A percentile compares a stretch with the other conserved stretches of the same genome.
phyloP scores from a whole-genome alignment of 371 early-diverging fungal genomes.

The Haplosporangium sp. region DNA sequence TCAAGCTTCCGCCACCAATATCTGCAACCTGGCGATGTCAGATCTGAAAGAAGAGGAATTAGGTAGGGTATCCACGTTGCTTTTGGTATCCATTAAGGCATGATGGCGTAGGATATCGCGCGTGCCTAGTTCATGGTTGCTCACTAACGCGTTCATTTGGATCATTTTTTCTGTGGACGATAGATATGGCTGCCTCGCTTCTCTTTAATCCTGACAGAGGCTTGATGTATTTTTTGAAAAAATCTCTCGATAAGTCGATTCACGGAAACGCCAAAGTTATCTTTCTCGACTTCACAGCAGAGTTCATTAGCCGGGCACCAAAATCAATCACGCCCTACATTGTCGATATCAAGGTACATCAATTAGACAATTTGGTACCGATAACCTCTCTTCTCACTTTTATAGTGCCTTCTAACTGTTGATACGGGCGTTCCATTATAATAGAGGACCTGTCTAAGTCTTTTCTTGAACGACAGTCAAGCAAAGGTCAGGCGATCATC shows the following conservation, averaged over 20 bases:
- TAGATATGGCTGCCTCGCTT: conserved; percentile 48
- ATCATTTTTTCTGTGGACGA: neutral
- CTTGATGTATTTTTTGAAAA: conserved; percentile 38
- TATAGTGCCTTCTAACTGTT: neutral
- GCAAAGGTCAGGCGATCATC: conserved; percentile 43
- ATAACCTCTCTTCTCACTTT: neutral
- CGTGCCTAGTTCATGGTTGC: no score
- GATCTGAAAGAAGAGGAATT: conserved; percentile 42
- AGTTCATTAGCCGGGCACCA: conserved; percentile 38
- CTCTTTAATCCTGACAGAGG: conserved; percentile 42
- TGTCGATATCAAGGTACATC: conserved; percentile 44
- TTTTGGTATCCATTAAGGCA: neutral
- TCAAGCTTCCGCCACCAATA: conserved; percentile 46
- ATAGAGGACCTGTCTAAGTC: conserved; percentile 34
- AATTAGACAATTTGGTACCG: neutral
- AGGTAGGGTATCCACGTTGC: conserved; percentile 13
- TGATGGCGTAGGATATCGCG: neutral
- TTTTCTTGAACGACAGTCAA: conserved; percentile 36
- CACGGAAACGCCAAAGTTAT: conserved; percentile 36
- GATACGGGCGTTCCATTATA: neutral
- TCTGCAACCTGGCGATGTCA: conserved; percentile 40
- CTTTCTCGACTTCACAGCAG: conserved; percentile 54
- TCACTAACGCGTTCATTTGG: neutral
- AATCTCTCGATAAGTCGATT: conserved; percentile 31
- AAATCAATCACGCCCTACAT: conserved; percentile 34